Conservation (phyloP, 441 rosid species). For the Brassica hybrid region DNA sequence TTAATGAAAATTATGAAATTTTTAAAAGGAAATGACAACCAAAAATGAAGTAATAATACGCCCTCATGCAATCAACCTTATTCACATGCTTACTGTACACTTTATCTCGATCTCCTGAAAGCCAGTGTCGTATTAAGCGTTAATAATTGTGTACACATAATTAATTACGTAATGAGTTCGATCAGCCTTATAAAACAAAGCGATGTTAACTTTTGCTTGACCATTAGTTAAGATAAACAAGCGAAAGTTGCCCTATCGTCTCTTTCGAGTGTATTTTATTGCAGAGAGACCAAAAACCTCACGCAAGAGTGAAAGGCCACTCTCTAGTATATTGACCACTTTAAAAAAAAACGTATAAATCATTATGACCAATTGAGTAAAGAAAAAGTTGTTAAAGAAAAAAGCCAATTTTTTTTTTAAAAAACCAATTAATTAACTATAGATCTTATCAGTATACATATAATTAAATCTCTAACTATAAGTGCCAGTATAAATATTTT, state of each 20-base stretch:
- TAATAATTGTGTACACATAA: slow-evolving; percentile 21
- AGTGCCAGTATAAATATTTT: too few species aligned
- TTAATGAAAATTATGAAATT: neutral
- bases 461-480: neutral
- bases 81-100: slow-evolving; percentile 46
- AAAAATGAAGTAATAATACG: slow-evolving; percentile 45
- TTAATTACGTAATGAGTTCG: slow-evolving; percentile 32
- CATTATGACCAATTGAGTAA: slow-evolving; percentile 8
- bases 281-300: slow-evolving; percentile 40
- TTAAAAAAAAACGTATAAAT: neutral
- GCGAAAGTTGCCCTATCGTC: slow-evolving; percentile 29
- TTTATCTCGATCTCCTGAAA: slow-evolving; percentile 47
- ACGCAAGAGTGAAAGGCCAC: slow-evolving; percentile 44
- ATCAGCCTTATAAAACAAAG: slow-evolving; percentile 38
- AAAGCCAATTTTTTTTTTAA: neutral
- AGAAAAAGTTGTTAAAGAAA: slow-evolving; percentile 2
- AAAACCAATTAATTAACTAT: neutral
- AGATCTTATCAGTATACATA: neutral
- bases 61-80: slow-evolving; percentile 46
- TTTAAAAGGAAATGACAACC: slow-evolving; percentile 41
- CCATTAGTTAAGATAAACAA: slow-evolving; percentile 31
- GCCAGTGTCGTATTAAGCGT: slow-evolving; percentile 42
- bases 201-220: slow-evolving; percentile 30
- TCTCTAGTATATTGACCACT: slow-evolving; percentile 8
- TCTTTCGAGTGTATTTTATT: slow-evolving; percentile 14